Evolutionary conservation across 75 land plant genomes (phyloP).

Genomic region (Sequoia sempervirens): DNA sequence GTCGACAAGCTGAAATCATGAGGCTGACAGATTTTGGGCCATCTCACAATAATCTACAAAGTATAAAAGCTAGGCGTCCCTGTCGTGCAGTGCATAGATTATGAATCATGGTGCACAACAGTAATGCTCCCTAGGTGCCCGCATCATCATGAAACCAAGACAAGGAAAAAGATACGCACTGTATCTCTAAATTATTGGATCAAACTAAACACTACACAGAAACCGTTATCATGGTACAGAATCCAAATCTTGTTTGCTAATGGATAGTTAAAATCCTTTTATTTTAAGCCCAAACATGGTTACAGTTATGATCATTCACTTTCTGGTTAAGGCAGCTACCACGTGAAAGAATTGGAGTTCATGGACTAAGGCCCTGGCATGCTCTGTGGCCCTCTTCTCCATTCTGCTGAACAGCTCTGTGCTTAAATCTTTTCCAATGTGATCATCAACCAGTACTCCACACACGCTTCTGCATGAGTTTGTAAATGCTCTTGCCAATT

Average conservation of each 20-base stretch:
- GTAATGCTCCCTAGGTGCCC: neutral
- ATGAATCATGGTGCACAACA: neutral
- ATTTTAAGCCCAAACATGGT: neutral
- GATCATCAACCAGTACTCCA: constrained; percentile 55
- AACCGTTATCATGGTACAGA: neutral
- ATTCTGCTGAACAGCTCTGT: constrained; percentile 44
- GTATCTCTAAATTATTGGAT: too few relatives aligned
- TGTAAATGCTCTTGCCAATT: constrained; percentile 46
- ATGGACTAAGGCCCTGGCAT: constrained; percentile 36
- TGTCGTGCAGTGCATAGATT: neutral
- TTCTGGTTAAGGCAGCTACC: constrained; percentile 35
- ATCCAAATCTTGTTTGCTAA: neutral
- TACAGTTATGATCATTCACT: neutral
- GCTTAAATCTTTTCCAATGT: constrained; percentile 44
- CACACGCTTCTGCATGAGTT: constrained; percentile 43
- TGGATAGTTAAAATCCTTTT: neutral
- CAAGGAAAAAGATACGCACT: neutral
- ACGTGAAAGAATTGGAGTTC: constrained; percentile 50
- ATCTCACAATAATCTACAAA: neutral
- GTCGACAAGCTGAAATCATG: neutral
- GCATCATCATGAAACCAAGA: neutral
- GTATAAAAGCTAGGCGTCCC: too few relatives aligned
- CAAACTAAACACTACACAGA: too few relatives aligned
- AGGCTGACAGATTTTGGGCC: neutral
- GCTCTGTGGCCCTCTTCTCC: constrained; percentile 24